Evolutionary conservation across 1,139 yeast genomes (phyloP).

Genomic region (Ogataea hybrid): DNA sequence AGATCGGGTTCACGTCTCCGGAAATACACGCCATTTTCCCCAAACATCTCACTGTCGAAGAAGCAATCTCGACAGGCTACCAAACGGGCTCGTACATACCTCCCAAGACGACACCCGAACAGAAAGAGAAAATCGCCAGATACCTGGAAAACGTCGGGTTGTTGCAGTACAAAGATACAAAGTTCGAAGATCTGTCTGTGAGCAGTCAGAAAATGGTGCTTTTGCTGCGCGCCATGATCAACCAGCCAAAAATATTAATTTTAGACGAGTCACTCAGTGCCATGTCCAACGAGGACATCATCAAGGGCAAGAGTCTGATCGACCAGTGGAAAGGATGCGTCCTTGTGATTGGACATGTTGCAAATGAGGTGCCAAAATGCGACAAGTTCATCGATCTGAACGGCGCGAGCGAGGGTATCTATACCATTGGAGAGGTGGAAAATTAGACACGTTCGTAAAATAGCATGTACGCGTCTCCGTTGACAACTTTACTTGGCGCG

Average conservation of each 20-base stretch:
- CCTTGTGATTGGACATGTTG: conserved; percentile 75
- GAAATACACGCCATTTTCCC: conserved; percentile 89
- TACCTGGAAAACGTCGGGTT: conserved; percentile 37
- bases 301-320: conserved; percentile 64
- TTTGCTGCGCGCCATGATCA: conserved; percentile 72
- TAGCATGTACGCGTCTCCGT: conserved; percentile 67
- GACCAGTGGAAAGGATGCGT: conserved; percentile 62
- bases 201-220: conserved; percentile 79
- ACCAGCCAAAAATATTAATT: conserved; percentile 72
- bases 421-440: conserved; percentile 28
- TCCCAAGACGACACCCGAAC: conserved; percentile 38
- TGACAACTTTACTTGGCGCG: conserved; percentile 37
- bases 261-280: conserved; percentile 94
- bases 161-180: conserved; percentile 34
- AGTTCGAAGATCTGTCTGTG: conserved; percentile 54
- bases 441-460: conserved; percentile 53
- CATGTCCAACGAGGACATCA: conserved; percentile 70
- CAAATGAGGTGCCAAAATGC: conserved; percentile 58
- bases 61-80: conserved; percentile 74
- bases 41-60: conserved; percentile 45
- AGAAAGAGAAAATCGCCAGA: conserved; percentile 35
- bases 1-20: conserved; percentile 89
- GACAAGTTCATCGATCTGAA: conserved; percentile 45
- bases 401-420: conserved; percentile 30
- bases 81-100: conserved; percentile 59